Evolutionary conservation across 2,329 filamentous ascomycete genomes (phyloP), one percentile per base, ranked within the genome.

Genomic region (Microsporum canis): DNA sequence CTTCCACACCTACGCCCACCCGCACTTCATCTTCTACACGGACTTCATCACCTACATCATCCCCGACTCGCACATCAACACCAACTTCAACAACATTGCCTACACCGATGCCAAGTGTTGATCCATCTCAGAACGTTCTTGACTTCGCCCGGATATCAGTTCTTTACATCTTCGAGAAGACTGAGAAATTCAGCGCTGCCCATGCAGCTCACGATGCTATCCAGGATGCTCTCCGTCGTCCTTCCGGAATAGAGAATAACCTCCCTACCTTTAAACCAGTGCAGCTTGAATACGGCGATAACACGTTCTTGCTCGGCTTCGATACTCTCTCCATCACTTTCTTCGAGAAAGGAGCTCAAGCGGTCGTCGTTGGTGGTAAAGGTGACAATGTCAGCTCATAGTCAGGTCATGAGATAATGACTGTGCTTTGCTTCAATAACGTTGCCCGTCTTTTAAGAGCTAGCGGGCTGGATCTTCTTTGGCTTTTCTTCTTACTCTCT

Each of bases 101-200:
- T 34, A 17, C 43, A 3, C 34, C 51, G n/a, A 43, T 49, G 10
- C 33, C 66, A 8, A 49, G 58, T 12, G 23, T 12, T 59, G 29
- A 65, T 66, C 51, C 58, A 67, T 34, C 49, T 6, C 17, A n/a
- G 27, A 63, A 63, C 56, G 43, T 63, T n/a, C 36, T 67, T 14
- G 68, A 71, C 53, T 71, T 71, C 57, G 65, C 66, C 17, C 68
- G 69, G 45, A 63, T 66, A 23, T 63, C 66, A 12, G 64, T 71
- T 7, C 65, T 71, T 27, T 69, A 67, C 61, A 65, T 71, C 57
- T 66, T 68, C 31, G 65, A 69, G 41, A 59, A 65, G 34, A 67
- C 66, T 0, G 63, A 61, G n/a, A 51, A 62, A 10, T 36, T 67
- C 1, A 61, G 56, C 3, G 63, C 60, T 36, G 66, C 68, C 33